Base-by-base conservation (phyloP, 176 grass and related monocot genomes). In the Dactylis glomerata region DNA sequence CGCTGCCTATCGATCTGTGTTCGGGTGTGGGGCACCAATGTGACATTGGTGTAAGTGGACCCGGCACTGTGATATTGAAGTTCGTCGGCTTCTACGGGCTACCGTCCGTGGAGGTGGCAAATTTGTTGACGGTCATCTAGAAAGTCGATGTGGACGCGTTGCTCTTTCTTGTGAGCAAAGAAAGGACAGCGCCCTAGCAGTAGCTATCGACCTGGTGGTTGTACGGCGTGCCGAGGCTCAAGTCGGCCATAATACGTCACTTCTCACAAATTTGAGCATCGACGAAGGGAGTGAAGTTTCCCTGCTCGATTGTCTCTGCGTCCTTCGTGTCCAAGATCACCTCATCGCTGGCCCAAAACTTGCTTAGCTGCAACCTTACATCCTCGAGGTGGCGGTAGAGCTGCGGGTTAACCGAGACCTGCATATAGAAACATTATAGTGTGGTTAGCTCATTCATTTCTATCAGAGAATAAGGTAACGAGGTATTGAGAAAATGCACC, bases 391-490 rank as follows among this genome's bases (percentile, higher is more conserved):
- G 93, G 9, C 90, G 90, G 76, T 91, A 92, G 23, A 95, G 80
- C 85, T 91, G 93, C 65, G 91, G 87, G 79, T 75, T 90, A 30
- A 95, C 93, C 72, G 65, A 44, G n/a, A 92, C 82, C 90, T 92
- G 68, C 67, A 8, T 67, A 20, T 1, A 65, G 30, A 65, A 65
- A 65, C 19, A 65, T 33, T n/a, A n/a, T n/a, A n/a, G n/a, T n/a
- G n/a, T n/a, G n/a, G n/a, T n/a, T n/a, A n/a, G n/a, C n/a, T n/a
- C n/a, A n/a, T n/a, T n/a, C n/a, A n/a, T n/a, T n/a, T n/a, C n/a
- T n/a, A n/a, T n/a, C n/a, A n/a, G n/a, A n/a, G n/a, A n/a, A n/a
- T n/a, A n/a, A 33, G 1, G 62, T 30, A 30, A 62, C 30, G 58
- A 62, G 24, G 26, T 65, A 65, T 33, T 65, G 15, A 65, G 62